Base-by-base conservation (phyloP, 768 basidiomycete species). In the Auriscalpium microsporum region DNA sequence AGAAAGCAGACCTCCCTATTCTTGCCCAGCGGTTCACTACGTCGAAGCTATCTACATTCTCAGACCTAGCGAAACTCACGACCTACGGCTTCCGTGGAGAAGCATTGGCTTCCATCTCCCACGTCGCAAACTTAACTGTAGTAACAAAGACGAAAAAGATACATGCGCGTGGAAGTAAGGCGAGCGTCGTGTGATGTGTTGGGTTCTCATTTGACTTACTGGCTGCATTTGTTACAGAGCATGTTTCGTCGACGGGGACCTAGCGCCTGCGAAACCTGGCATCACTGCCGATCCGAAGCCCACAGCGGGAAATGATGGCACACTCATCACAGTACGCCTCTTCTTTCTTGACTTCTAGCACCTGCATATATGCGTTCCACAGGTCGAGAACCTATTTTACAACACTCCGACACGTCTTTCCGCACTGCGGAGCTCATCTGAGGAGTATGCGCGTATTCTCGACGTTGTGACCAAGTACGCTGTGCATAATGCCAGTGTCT, bases 11-110 rank as follows among this genome's bases (percentile, higher is more conserved):
- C 64, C 73, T 99, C 3, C 85, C 91, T 1, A 85, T 99, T 19
- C 77, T 99, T 6, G 94, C 95, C 42, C 89, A 94, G 68, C 78
- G 96, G 7, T 97, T 95, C 66, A 95, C 95, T 13, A 99, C 96
- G 0, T 95, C 93, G 3, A 99, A 98, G 65, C 71, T 99, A 5
- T 79, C 83, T 1, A 80, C 81, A 0, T 99, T 92, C 64, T 84
- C 88, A 4, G 96, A 99, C 65, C 69, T 99, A 53, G 82, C 84
- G 36, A 76, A 75, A n/a, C 76, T 99, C 37, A 77, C 80, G 2
- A 98, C 95, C 0, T 98, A 97, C 68, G 96, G 96, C 1, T 99
- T 99, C 69, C 81, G 96, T 51, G 95, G 96, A 33, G 96, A 99
- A 72, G 96, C 96, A 0, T 72, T 99, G 48, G 96, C 95, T 2